Evolutionary conservation across 2,329 filamentous ascomycete species (phyloP).

Genomic region (Fusarium graminum): DNA sequence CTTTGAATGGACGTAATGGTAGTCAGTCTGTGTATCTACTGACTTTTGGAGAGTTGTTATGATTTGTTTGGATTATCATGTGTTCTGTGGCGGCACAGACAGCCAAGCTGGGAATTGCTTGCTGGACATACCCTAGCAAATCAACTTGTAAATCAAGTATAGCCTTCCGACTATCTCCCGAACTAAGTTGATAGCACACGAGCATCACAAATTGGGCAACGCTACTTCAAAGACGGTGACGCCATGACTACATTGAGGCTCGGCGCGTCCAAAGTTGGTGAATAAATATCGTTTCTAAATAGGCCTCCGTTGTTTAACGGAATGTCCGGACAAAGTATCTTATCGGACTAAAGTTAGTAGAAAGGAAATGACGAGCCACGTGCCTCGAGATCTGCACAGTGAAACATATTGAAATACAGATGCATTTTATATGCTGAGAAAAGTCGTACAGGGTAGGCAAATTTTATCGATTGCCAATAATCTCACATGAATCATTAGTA

Average conservation of each 20-base stretch:
- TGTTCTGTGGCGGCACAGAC: not conserved
- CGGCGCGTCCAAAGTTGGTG: conserved; percentile 23
- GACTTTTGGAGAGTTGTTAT: too few species aligned
- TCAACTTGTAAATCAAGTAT: not conserved
- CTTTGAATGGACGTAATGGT: not conserved
- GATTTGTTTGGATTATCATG: not conserved
- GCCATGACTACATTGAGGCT: conserved; percentile 33
- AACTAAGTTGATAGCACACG: not conserved
- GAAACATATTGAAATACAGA: not conserved
- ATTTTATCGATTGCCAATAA: not conserved
- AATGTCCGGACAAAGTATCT: conserved; percentile 23
- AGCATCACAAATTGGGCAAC: conserved; percentile 8
- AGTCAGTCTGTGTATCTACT: not conserved
- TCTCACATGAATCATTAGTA: not conserved
- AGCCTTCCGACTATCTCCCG: not conserved
- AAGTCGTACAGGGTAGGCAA: not conserved
- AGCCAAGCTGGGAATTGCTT: too few species aligned
- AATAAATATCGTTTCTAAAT: conserved; percentile 7
- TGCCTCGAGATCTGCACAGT: not conserved
- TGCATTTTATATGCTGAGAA: not conserved
- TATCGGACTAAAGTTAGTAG: not conserved
- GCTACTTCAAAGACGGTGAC: conserved; percentile 9
- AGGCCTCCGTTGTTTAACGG: conserved; percentile 21
- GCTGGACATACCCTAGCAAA: not conserved
- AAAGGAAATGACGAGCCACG: not conserved